Evolutionary conservation across 2,329 filamentous ascomycete genomes (phyloP), one percentile per base, ranked within the genome.

Genomic region (Achaetomium macrosporum): DNA sequence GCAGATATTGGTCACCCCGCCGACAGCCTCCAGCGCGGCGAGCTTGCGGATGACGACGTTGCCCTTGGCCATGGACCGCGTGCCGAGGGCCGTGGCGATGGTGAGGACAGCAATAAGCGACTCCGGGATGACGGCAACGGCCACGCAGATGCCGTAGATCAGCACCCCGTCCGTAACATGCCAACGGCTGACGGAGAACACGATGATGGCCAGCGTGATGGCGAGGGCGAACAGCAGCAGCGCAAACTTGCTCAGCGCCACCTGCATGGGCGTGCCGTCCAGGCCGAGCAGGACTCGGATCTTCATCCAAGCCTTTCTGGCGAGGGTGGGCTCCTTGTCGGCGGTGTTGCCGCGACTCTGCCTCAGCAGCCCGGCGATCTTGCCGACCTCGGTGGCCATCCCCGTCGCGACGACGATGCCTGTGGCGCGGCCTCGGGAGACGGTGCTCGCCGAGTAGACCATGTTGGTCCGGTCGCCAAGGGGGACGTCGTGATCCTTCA

Each of bases 41-140:
- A 99, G 86, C 65, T 88, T 86, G 61, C 93, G 87, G 55, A 99
- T 92, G 67, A 99, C 99, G 9, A 93, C 93, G 66, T 95, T 89
- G 63, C 91, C 83, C 65, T 85, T 90, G 56, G 93, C 95, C 93
- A 99, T 99, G 25, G 25, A 25, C 25, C 25, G 68, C 53, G 93
- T 85, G 64, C 97, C 82, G 9, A 99, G 93, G 13, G 95, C 95
- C 13, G 99, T 78, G 37, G 93, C 93, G 50, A 99, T 77, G 0
- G 93, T 99, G 33, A 99, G 93, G 0, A 95, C 99, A 29, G 99
- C 95, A 63, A 99, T 99, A 65, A 99, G 99, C 0, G 93, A 95
- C 73, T 97, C 92, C 0, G 92, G 92, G 62, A 97, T 97, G 13
- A 92, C 92, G 39, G 93, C 93, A 11, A 99, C 93, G 20, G 93